Base-by-base conservation (phyloP, 2,329 filamentous ascomycete genomes). In the Drechslerella coelobrocha region DNA sequence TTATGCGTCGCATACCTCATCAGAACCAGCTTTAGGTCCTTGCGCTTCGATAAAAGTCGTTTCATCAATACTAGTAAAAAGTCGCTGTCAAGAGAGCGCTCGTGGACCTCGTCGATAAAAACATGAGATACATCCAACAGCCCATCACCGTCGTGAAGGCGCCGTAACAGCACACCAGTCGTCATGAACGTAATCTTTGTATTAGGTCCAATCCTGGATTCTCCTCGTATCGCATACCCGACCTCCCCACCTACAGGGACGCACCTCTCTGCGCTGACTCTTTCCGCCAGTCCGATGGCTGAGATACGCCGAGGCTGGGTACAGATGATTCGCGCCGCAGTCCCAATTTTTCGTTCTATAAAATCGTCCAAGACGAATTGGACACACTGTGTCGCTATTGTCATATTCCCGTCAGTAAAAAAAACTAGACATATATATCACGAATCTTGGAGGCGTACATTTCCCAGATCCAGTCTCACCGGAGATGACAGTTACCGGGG, bases 401-500 rank as follows among this genome's bases (percentile, higher is more conserved):
- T 34, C n/a, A 14, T 2, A 4, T 62, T 62, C 41, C 26, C 52
- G 91, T 69, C 14, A 69, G 37, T 45, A 12, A 21, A 19, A 14
- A n/a, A 4, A 39, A 6, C 12, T 14, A n/a, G 12, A 6, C 12
- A 4, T 39, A n/a, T 3, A 19, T 27, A 39, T 29, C 19, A 10
- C 9, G 5, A 29, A 3, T 23, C 41, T 10, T 26, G 2, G 47
- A 27, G n/a, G 52, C 63, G 24, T 34, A 61, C 74, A 96, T 79
- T 99, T 99, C 77, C 94, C 94, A 17, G 91, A 96, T 57, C 94
- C 94, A 2, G 94, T 99, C 80, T 97, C 94, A 74, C 94, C 94
- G 45, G 92, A 95, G 75, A 99, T 94, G 76, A 99, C 97, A 0
- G 91, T 96, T 54, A 99, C 92, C 78, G 97, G 89, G 76, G 93